Evolutionary conservation across 1,284 basidiomycete species (phyloP), one percentile per base, ranked within the genome.

Genomic region (Trametes polyzona): DNA sequence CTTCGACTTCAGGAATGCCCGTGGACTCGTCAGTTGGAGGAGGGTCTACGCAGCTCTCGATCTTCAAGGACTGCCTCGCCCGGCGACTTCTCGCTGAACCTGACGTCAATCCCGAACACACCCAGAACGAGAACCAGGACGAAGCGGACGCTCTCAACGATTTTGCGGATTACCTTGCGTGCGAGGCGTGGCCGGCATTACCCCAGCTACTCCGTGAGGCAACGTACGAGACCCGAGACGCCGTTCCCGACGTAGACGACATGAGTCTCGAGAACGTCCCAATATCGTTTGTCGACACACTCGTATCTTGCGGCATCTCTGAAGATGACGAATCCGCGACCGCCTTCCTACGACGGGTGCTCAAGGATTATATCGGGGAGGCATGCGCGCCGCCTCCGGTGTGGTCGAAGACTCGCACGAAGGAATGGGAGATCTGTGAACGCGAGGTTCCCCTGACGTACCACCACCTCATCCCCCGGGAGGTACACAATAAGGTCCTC

Each of bases 381-480:
- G 76, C 76, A 2, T 66, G 62, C 43, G 65, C 69, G 10, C 76
- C 81, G 4, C 80, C 79, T 1, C 81, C 81, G 1, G 69, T 74
- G 6, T 84, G 83, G 83, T 76, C 74, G 4, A 71, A 74, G 19
- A 84, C 82, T 17, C 74, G 82, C 10, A 76, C 77, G 21, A 71
- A 59, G 14, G 79, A 79, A 59, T 84, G 83, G 69, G 82, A 84
- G 71, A 80, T 86, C 23, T 85, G 83, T 67, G 75, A 77, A 59
- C 73, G 82, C 14, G 75, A 74, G 52, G 76, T 83, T 1, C 80
- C 78, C 9, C 68, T 84, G 63, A 84, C 83, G 12, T 84, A 83
- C 65, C 82, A 84, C 66, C 83, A 84, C 58, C 75, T 85, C 37
- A 82, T 85, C 42, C 83, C 83, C 1, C 75, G 79, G 30, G 77